Base-by-base conservation (phyloP, 78 protist species). In the Protostelium mycophagum region DNA sequence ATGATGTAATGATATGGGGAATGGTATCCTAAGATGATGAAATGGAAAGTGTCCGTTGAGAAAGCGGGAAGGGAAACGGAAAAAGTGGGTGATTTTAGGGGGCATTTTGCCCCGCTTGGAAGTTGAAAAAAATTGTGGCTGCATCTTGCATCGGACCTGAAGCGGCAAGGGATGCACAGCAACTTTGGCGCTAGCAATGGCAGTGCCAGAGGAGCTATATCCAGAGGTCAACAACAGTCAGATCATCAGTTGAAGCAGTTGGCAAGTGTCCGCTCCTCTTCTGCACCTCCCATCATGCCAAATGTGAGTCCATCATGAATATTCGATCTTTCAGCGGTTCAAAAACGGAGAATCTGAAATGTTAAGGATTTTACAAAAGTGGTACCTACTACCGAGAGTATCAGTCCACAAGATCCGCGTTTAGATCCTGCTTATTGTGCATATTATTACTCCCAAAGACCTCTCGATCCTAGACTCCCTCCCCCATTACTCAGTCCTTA, bases 381-480 rank as follows among this genome's bases (percentile, higher is more conserved):
- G 34, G 38, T 83, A 87, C 86, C 34, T 37, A n/a, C 31, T 28
- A 23, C 89, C 83, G 94, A 91, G 38, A 38, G 34, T 28, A 88
- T 92, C 9, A 89, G 90, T 34, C 94, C 94, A 1, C 94, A 92
- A 34, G 94, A 92, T 83, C 94, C 94, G 34, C 25, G 94, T 36
- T 38, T 88, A 35, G 93, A 93, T 84, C 89, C 91, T 28, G 83
- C 85, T 23, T 93, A 93, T 37, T 90, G 88, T 23, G 88, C 87
- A 36, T 93, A 93, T 63, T 93, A 93, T 35, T 90, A 90, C 87
- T 93, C 95, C 10, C 95, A 90, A 87, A 87, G 87, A 63, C 95
- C 95, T 36, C 38, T 93, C n/a, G 93, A 93, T 36, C 95, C 92
- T 29, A 73, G 95, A 34, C 39, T 93, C 31, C 95, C 95, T 90